Conservation (phyloP, 169 alveolate species). For the Neospora caninum region DNA sequence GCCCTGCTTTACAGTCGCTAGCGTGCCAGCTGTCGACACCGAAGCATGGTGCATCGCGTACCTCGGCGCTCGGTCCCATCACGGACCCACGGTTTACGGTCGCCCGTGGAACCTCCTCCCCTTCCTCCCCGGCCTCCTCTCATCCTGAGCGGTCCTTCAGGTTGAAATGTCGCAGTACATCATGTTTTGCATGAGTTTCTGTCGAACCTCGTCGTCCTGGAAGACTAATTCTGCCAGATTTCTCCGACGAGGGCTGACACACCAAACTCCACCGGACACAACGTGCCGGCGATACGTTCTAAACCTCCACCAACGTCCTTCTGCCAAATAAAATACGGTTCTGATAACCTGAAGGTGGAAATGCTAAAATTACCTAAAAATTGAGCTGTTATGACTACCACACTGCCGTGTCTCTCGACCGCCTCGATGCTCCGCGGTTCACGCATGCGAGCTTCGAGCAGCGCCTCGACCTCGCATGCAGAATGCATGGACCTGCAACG, state of each 20-base stretch:
- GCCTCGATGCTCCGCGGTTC: background rate
- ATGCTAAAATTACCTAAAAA: no score
- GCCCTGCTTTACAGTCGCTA: background rate
- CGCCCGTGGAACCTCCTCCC: constrained; percentile 30
- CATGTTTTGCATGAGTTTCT: background rate
- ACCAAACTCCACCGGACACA: background rate
- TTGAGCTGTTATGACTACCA: no score
- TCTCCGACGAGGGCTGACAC: background rate
- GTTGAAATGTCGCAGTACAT: background rate
- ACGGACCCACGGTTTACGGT: constrained; percentile 54
- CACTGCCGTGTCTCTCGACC: background rate
- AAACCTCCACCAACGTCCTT: background rate
- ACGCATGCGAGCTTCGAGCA: background rate
- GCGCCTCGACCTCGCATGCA: background rate
- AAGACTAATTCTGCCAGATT: background rate
- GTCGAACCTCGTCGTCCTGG: background rate
- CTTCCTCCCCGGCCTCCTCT: constrained; percentile 59
- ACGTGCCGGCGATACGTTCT: background rate
- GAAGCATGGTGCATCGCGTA: background rate
- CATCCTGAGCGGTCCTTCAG: background rate
- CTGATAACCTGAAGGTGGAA: no score
- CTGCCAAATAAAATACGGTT: background rate
- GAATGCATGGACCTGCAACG: background rate
- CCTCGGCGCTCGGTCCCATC: constrained; percentile 65
- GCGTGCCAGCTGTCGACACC: background rate